These are phyloP conservation scores for Wolfiporia cocos DNA, from an alignment of 1,284 basidiomycete species.

Conservation along the genomic window DNA sequence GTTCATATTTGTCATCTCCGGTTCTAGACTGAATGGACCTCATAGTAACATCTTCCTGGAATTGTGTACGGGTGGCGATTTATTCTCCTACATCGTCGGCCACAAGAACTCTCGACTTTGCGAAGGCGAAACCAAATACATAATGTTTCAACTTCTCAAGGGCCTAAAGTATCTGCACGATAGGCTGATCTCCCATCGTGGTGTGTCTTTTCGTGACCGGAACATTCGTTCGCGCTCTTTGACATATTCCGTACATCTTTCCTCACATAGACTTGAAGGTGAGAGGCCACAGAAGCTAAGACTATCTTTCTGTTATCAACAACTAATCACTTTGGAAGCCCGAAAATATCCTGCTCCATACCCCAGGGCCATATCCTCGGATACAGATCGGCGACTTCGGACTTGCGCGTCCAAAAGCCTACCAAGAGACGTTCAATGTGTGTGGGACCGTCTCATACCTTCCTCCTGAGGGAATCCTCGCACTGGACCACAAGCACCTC, in stretches of 20 bases:
- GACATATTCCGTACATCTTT: too few species aligned
- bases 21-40: neutral
- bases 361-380: slow-evolving; percentile 74
- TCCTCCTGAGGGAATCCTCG: slow-evolving; percentile 78
- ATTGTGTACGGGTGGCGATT: slow-evolving; percentile 70
- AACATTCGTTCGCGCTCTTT: too few species aligned
- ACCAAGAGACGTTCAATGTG: slow-evolving; percentile 74
- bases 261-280: slow-evolving; percentile 63
- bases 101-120: slow-evolving; percentile 50
- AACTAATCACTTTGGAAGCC: slow-evolving; percentile 43
- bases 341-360: slow-evolving; percentile 77
- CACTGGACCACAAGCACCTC: slow-evolving; percentile 62
- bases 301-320: neutral
- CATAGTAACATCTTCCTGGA: slow-evolving; percentile 70
- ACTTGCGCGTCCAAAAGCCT: slow-evolving; percentile 71
- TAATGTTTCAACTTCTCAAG: slow-evolving; percentile 74
- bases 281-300: slow-evolving; percentile 1
- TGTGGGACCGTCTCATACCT: slow-evolving; percentile 81
- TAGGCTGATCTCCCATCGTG: slow-evolving; percentile 74
- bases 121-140: slow-evolving; percentile 79
- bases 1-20: neutral
- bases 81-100: slow-evolving; percentile 74
- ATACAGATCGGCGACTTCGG: slow-evolving; percentile 86
- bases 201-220: slow-evolving; percentile 40
- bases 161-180: slow-evolving; percentile 74